Evolutionary conservation across 2,329 filamentous ascomycete species (phyloP), one percentile per base, ranked within the genome.

Genomic region (Epicoccum nigrum): DNA sequence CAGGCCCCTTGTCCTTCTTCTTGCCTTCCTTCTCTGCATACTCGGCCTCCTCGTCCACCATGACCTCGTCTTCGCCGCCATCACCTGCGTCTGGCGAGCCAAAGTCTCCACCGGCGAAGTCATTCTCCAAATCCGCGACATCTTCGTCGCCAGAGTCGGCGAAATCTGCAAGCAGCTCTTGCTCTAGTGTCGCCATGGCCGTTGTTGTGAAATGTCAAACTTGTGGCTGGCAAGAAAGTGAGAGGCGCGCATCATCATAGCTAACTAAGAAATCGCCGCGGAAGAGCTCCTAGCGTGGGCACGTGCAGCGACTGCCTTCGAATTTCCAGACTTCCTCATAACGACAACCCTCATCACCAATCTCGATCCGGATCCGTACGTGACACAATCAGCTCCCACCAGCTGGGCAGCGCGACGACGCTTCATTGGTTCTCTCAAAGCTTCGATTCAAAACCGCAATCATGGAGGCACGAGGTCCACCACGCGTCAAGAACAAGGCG

Each of bases 401-500:
- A 30, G 33, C 25, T 52, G 44, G 49, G 49, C 28, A 39, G 49
- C 28, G 39, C 33, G 33, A 34, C 9, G 4, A n/a, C 11, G 7
- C 11, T 9, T 28, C 15, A 19, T 6, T 5, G 15, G 3, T 16
- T n/a, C 21, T 15, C 32, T 16, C 31, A 15, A 45, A 23, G 9
- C 21, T 8, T 16, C n/a, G 32, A 19, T 15, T 17, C 30, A 21
- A 37, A 15, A 28, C 54, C 41, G 47, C 63, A 74, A 83, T 56
- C 59, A 97, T 97, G 92, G 93, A 97, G 81, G 85, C 88, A 51
- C 88, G 93, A 59, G 94, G 93, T 65, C 93, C 94, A 51, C 93
- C 94, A 11, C 83, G 92, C 83, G 94, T 99, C 81, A 97, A 97
- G 77, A 97, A 99, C 82, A 99, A 99, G 88, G 91, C 90, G 60